A percentile compares a stretch with the other conserved stretches of the same genome.
These are phyloP conservation scores for Microbotryomycetes sp. DNA, from an alignment of 1,284 basidiomycete species.

Conservation along the genomic window DNA sequence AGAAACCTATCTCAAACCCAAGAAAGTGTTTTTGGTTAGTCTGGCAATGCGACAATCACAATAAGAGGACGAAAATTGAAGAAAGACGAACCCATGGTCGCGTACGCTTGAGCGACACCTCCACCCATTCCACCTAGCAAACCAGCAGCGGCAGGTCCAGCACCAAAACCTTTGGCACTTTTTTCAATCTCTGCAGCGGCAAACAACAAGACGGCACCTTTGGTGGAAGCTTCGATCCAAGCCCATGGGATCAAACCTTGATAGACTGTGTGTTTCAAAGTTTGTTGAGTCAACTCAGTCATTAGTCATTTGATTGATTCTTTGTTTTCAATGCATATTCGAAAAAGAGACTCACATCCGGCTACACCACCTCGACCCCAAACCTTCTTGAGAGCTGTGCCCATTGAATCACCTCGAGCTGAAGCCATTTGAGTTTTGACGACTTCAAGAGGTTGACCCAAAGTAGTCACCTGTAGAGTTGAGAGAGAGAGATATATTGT, in stretches of 20 bases:
- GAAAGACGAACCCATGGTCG: slow-evolving; percentile 82
- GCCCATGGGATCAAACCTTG: slow-evolving; percentile 99
- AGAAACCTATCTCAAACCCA: slow-evolving; percentile 38
- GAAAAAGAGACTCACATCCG: slow-evolving; percentile 52
- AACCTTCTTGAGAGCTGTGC: slow-evolving; percentile 74
- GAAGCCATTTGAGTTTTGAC: slow-evolving; percentile 99
- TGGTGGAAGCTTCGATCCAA: slow-evolving; percentile 99
- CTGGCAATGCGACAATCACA: not conserved
- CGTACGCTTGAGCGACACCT: slow-evolving; percentile 96
- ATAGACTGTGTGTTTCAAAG: slow-evolving; percentile 54
- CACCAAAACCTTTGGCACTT: slow-evolving; percentile 55
- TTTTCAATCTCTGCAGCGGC: slow-evolving; percentile 91
- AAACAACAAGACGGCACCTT: slow-evolving; percentile 93
- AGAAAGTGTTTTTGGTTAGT: not conserved
- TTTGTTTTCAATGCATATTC: too few species aligned
- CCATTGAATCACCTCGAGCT: slow-evolving; percentile 84
- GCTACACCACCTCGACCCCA: slow-evolving; percentile 83
- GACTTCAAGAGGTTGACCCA: slow-evolving; percentile 97
- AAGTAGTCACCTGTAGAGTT: slow-evolving; percentile 65
- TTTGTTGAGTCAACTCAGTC: not conserved
- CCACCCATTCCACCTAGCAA: slow-evolving; percentile 95
- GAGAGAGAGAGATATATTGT: too few species aligned
- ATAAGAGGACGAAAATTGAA: not conserved
- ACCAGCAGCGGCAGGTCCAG: slow-evolving; percentile 75
- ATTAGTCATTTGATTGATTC: too few species aligned